Percentiles rank a stretch among this genome's conserved stretches.
Conservation (phyloP, 306 rosid species). For the Urtica urens region DNA sequence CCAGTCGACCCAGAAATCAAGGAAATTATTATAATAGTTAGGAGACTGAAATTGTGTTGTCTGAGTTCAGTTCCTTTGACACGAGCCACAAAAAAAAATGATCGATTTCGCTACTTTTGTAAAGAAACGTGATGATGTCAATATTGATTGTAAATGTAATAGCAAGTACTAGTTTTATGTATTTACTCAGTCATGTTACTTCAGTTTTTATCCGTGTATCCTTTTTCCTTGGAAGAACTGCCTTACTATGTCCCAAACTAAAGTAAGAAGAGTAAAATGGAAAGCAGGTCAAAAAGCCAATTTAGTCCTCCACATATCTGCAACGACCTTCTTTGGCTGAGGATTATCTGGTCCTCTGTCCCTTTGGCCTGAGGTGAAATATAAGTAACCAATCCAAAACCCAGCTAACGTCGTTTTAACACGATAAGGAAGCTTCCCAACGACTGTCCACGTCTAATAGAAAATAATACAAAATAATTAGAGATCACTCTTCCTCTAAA, state of each 20-base stretch:
- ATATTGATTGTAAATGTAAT: conserved; percentile 19
- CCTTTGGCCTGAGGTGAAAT: conserved; percentile 85
- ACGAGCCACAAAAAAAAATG: too few species aligned
- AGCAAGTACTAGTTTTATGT: neutral
- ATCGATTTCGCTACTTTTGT: conserved; percentile 8
- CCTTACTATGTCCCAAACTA: too few species aligned
- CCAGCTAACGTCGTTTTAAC: conserved; percentile 73
- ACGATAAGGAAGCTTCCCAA: conserved; percentile 85
- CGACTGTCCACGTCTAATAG: conserved; percentile 71
- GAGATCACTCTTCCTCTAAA: too few species aligned
- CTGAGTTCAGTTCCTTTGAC: too few species aligned
- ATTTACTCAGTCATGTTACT: too few species aligned
- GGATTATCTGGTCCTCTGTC: conserved; percentile 93
- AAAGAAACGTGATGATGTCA: neutral
- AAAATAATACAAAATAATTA: neutral
- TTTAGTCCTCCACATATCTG: conserved; percentile 75
- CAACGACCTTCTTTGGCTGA: conserved; percentile 59
- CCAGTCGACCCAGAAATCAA: too few species aligned
- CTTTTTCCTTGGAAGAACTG: too few species aligned
- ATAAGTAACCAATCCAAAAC: conserved; percentile 74
- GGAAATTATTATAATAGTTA: too few species aligned
- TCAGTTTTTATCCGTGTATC: conserved; percentile 1
- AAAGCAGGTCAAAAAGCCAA: conserved; percentile 22
- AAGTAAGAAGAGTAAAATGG: too few species aligned
- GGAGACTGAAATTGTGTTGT: too few species aligned